Base-by-base conservation (phyloP, 768 basidiomycete genomes). In the Rickenella mellea region DNA sequence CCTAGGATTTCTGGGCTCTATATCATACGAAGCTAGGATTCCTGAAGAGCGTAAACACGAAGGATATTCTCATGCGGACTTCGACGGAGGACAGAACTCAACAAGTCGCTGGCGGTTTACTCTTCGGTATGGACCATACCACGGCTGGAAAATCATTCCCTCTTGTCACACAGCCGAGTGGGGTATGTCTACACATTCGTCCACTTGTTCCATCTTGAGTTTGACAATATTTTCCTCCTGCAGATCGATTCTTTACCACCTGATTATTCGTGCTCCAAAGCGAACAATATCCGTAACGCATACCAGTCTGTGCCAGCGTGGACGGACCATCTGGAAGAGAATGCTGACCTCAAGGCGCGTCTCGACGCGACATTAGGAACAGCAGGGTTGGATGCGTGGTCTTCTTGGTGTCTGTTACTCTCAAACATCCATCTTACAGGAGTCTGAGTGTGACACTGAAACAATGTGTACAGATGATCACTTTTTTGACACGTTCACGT, bases 401-500 rank as follows among this genome's bases (percentile, higher is more conserved):
- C 60, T n/a, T 58, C 61, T 2, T 73, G 71, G 72, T 73, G 72
- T 70, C 39, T 36, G 66, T 55, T 24, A 31, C 15, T 19, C 27
- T 27, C 22, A 2, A 21, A 21, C 40, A 10, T 39, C 8, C 25
- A 27, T 17, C 4, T 15, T 12, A 27, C 25, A 8, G 12, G 12
- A 38, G 12, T 31, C 25, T 27, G 41, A 42, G 20, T 14, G 11
- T 37, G 21, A 39, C 17, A 24, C 30, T 27, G 6, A 27, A 17
- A 40, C 26, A 10, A 36, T 29, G 14, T 6, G 10, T 10, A 4
- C 44, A 69, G 67, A 69, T 46, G 68, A 73, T 42, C 72, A 71
- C 43, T 73, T 65, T 57, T 73, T 73, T 50, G 71, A 73, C 49
- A 67, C 67, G n/a, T 69, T 73, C 52, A 65, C 59, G 14, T 69